Percentiles rank a stretch among this genome's conserved stretches.
Evolutionary conservation across 116 monocot species (phyloP).

Genomic region (Dioscorea cayenensis): DNA sequence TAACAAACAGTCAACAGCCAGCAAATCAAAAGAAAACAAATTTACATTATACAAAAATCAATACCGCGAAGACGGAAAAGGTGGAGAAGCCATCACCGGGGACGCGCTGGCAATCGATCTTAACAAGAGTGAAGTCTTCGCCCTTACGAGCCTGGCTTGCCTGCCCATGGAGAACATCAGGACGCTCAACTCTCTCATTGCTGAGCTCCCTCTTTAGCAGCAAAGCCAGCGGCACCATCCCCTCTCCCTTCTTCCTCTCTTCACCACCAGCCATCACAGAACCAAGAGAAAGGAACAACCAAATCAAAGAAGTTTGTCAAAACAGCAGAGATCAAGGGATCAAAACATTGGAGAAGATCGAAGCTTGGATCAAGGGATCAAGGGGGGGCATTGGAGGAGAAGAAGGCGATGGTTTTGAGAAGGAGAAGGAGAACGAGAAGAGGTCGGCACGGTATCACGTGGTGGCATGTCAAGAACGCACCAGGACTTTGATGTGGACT

Average conservation of each 20-base stretch:
- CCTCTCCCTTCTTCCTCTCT: not conserved
- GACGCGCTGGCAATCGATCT: slow-evolving; percentile 61
- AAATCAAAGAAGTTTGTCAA: too few relatives aligned
- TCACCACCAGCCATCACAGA: not conserved
- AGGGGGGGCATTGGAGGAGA: too few relatives aligned
- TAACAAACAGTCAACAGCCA: too few relatives aligned
- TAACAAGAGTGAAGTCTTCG: slow-evolving; percentile 70
- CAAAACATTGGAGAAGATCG: too few relatives aligned
- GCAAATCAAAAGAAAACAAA: too few relatives aligned
- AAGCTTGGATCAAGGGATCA: too few relatives aligned
- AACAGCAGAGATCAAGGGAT: too few relatives aligned
- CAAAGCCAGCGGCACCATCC: slow-evolving; percentile 52
- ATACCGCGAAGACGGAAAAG: slow-evolving; percentile 73
- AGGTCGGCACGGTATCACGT: not conserved
- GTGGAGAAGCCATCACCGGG: slow-evolving; percentile 50
- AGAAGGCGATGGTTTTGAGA: not conserved
- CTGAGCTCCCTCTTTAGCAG: slow-evolving; percentile 51
- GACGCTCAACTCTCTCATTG: slow-evolving; percentile 56
- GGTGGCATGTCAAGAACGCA: not conserved
- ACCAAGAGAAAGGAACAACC: too few relatives aligned
- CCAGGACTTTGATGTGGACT: not conserved
- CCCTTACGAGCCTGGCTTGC: slow-evolving; percentile 76
- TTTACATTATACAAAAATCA: too few relatives aligned
- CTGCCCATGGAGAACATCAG: slow-evolving; percentile 52
- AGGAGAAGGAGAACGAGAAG: not conserved